A percentile compares a stretch with the other conserved stretches of the same genome.
Conservation (phyloP, 177 flowering plant species). For the Vitis hybrid region DNA sequence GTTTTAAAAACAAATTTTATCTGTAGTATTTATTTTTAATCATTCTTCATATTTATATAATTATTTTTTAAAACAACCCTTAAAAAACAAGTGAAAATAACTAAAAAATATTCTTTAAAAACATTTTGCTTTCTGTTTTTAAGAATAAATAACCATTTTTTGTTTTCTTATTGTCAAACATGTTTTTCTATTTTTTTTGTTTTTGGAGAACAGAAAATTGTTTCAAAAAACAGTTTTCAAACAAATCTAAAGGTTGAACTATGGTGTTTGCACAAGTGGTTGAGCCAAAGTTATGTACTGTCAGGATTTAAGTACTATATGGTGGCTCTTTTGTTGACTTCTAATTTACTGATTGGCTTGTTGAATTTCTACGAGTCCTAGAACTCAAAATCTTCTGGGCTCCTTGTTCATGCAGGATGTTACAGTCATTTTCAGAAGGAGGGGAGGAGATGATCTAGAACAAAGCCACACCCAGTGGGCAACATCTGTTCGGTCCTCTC, state of each 20-base stretch:
- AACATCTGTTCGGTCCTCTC: slow-evolving; percentile 58
- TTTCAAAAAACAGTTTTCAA: no score
- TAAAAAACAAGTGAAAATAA: no score
- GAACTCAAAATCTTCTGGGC: slow-evolving; percentile 5
- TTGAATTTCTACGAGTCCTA: background rate
- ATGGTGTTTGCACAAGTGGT: background rate
- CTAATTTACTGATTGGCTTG: background rate
- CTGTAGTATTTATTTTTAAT: no score
- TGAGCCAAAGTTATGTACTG: background rate
- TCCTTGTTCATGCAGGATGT: slow-evolving; percentile 57
- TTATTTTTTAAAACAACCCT: no score
- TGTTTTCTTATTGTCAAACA: no score
- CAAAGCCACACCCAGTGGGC: slow-evolving; percentile 68
- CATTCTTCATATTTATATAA: no score
- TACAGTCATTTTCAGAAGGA: slow-evolving; percentile 73
- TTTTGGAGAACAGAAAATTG: no score
- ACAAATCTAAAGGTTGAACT: background rate
- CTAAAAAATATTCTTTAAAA: no score
- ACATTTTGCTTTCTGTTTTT: no score
- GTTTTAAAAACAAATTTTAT: no score
- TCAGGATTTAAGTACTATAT: background rate
- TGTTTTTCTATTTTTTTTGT: no score
- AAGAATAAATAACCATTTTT: no score
- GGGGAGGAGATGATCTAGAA: slow-evolving; percentile 87
- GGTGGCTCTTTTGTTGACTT: slow-evolving; percentile 3